Base-by-base conservation (phyloP, 2,329 filamentous ascomycete genomes). In the Arthrobotrys sphaeroides region DNA sequence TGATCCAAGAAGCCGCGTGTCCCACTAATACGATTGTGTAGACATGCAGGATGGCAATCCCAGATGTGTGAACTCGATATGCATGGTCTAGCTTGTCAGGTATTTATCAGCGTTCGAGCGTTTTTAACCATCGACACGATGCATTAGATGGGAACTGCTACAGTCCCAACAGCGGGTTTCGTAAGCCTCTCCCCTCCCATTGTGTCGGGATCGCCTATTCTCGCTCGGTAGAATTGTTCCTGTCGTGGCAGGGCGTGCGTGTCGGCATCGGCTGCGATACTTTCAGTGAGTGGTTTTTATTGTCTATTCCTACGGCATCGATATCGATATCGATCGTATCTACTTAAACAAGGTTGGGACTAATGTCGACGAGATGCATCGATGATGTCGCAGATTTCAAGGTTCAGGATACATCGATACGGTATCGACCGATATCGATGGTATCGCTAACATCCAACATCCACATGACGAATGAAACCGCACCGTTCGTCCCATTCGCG, bases 21-120 rank as follows among this genome's bases (percentile, higher is more conserved):
- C 64, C 72, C 40, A 49, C 72, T 75, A 69, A 66, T 53, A 67
- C 72, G 9, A 51, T 69, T 75, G 55, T 62, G 72, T 75, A 59
- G 62, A 68, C 64, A 45, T 68, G 72, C 64, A 59, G 64, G 12
- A 24, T 26, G 20, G 31, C 31, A 61, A 40, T 36, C 26, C 31
- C 7, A 40, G n/a, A n/a, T 53, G 36, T 61, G 66, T 62, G 66
- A 70, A 60, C 40, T 24, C 9, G 36, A 40, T 47, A 31, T 55
- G 53, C 60, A 61, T 61, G 33, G 16, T n/a, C 7, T 40, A 7
- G 60, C 31, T 26, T 51, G 31, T 24, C 40, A 24, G 18, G 24
- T 45, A 47, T 42, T 53, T 45, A 49, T 64, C 59, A 57, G 18
- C 26, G 18, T 20, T 36, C 24, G 47, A 53, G 47, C 9, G 43